Evolutionary conservation across 1,139 yeast species (phyloP), one percentile per base, ranked within the genome.

Genomic region (Yamadazyma kanchanaburiensis): DNA sequence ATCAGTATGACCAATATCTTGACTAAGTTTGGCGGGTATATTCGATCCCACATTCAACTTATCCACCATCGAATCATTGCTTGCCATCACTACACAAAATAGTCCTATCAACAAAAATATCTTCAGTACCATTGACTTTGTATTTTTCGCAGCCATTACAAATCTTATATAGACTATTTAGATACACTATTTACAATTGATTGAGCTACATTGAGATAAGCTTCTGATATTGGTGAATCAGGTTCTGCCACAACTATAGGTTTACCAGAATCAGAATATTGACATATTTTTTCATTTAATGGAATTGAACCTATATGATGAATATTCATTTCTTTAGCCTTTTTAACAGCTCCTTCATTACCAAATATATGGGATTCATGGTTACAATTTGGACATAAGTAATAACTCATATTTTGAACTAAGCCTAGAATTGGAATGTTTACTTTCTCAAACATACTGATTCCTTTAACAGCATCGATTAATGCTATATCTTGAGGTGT

Each of bases 401-500:
- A 85, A 42, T 73, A 71, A 43, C 94, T 80, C 95, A 86, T 86
- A 48, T 86, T 86, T 49, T 86, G 87, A 0, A 87, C 88, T 44
- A 86, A 51, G 0, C 95, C 95, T 16, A 81, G 48, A 0, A 86
- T 60, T 0, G 94, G 94, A n/a, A 84, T 77, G 15, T 74, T 58
- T 19, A 85, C 85, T 44, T 83, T 81, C 9, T 74, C 60, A 53
- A 82, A 86, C 91, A 86, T 80, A 12, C 83, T 64, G 12, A 86
- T 76, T 0, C 95, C 95, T 42, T 87, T 78, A 10, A 80, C 76
- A 0, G 88, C 95, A 51, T 86, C 95, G 6, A 82, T 70, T 15
- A 86, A 55, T 0, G 95, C 95, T 30, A 86, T 76, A 43, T 86
- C 95, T 49, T 86, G 95, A 0, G 95, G 94, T 0, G 95, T 86